Evolutionary conservation across 139 green algal genomes (phyloP).

Genomic region (Pleodorina starrii): DNA sequence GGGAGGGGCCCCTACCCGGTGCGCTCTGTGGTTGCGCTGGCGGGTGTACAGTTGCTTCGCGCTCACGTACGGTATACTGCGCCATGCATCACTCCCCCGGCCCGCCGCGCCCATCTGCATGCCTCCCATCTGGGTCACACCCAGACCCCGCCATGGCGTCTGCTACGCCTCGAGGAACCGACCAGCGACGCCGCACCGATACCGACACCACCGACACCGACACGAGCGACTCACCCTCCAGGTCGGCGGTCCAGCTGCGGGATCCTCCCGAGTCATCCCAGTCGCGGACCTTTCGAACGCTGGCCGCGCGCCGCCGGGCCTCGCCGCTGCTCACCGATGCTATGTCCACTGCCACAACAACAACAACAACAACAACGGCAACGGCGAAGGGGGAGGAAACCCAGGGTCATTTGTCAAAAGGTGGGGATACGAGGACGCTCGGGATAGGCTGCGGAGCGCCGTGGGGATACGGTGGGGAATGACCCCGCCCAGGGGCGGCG

Average conservation of each 20-base stretch:
- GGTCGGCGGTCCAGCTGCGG: not conserved
- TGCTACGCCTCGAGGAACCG: no score
- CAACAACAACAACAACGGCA: no score
- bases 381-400: not conserved
- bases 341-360: slow-evolving; percentile 2
- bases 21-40: no score
- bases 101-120: no score
- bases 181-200: no score
- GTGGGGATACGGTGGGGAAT: not conserved
- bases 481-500: not conserved
- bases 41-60: no score
- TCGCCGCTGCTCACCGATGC: slow-evolving; percentile 8
- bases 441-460: not conserved
- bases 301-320: slow-evolving; percentile 11
- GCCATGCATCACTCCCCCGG: no score
- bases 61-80: no score
- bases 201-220: no score
- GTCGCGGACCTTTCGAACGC: slow-evolving; percentile 5
- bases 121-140: no score
- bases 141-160: no score
- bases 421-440: not conserved
- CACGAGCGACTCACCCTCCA: slow-evolving; percentile 3
- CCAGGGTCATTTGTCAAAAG: not conserved
- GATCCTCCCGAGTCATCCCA: slow-evolving; percentile 21
- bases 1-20: no score